Conservation (phyloP, 371 early-diverging fungal species). For the Rozella allomycis region DNA sequence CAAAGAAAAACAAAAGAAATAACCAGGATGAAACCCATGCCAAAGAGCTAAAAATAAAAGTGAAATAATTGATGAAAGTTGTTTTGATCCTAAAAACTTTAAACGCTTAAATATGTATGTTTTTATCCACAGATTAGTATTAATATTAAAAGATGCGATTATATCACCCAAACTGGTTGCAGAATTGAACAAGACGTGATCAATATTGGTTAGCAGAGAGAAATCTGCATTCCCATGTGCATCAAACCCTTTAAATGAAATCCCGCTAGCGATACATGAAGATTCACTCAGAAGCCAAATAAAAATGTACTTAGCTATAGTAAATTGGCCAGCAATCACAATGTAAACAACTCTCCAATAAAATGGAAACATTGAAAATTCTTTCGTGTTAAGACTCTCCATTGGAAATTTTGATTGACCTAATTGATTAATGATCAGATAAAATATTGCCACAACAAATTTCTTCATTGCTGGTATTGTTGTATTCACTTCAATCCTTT, state of each 20-base stretch:
- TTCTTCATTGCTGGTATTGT: background rate
- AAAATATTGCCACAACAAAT: slow-evolving; percentile 16
- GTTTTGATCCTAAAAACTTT: slow-evolving; percentile 37
- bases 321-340: background rate
- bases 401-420: slow-evolving; percentile 24
- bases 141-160: slow-evolving; percentile 41
- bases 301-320: slow-evolving; percentile 29
- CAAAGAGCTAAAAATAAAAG: slow-evolving; percentile 44
- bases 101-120: slow-evolving; percentile 47
- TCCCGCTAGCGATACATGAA: slow-evolving; percentile 32
- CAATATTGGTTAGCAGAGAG: slow-evolving; percentile 36
- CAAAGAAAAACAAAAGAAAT: slow-evolving; percentile 33
- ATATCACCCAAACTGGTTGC: slow-evolving; percentile 35
- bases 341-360: background rate
- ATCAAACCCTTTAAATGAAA: slow-evolving; percentile 36
- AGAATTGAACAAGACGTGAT: slow-evolving; percentile 21
- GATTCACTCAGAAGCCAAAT: slow-evolving; percentile 46
- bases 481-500: background rate
- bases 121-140: slow-evolving; percentile 50
- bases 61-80: slow-evolving; percentile 31
- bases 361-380: background rate
- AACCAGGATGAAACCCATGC: slow-evolving; percentile 45
- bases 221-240: slow-evolving; percentile 20
- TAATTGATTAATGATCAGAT: slow-evolving; percentile 26
- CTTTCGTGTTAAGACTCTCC: too few species aligned